Conservation (phyloP, 331 rosid species). For the Acacia concinna region DNA sequence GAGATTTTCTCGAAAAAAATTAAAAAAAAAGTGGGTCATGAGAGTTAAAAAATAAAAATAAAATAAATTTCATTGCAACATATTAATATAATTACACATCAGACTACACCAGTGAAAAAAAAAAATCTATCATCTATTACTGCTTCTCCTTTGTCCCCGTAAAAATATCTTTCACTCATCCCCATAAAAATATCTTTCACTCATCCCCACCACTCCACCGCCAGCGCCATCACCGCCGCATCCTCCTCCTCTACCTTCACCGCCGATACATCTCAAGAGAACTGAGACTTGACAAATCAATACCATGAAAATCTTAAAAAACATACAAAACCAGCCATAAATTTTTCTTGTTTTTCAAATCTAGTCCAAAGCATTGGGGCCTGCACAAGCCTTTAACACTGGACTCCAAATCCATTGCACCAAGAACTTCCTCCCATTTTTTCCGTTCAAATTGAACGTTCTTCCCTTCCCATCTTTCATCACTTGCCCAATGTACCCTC, state of each 20-base stretch:
- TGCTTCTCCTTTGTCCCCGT: not conserved
- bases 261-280: not conserved
- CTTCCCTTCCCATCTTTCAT: constrained; percentile 42
- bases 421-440: constrained; percentile 51
- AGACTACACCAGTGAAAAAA: not conserved
- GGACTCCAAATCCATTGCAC: constrained; percentile 73
- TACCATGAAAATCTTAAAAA: not conserved
- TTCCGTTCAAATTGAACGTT: constrained; percentile 55
- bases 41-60: not conserved
- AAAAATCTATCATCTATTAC: not conserved
- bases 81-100: not conserved
- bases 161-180: not conserved
- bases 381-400: constrained; percentile 36
- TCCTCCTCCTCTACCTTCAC: not conserved
- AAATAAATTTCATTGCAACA: constrained; percentile 1
- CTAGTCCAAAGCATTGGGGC: constrained; percentile 52
- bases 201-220: not conserved
- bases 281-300: not conserved
- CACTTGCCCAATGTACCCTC: constrained; percentile 58
- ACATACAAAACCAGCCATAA: not conserved
- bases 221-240: not conserved
- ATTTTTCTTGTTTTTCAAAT: not conserved
- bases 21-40: not conserved
- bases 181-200: not conserved
- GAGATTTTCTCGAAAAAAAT: too few species aligned